phyloP scores from a whole-genome alignment of 2,329 filamentous ascomycete genomes.

The Lachnellula suecica region DNA sequence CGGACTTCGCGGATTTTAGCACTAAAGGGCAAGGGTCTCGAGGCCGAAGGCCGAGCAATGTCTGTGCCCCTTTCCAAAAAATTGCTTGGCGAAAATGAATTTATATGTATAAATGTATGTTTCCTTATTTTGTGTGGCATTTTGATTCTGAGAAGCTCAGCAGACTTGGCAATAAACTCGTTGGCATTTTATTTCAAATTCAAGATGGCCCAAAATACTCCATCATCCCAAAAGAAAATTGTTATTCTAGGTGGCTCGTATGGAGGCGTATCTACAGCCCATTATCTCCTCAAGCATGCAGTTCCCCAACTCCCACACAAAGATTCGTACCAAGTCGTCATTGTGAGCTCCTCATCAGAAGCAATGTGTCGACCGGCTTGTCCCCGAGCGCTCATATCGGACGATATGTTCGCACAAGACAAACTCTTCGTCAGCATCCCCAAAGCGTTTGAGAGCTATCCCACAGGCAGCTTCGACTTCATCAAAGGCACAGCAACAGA shows the following conservation, averaged over 20 bases:
- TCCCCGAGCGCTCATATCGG: slow-evolving; percentile 47
- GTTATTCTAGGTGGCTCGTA: slow-evolving; percentile 55
- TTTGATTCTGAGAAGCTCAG: neutral
- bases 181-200: neutral
- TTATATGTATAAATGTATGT: neutral
- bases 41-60: neutral
- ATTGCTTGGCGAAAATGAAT: neutral
- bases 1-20: slow-evolving; percentile 1
- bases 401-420: slow-evolving; percentile 41
- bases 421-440: slow-evolving; percentile 45
- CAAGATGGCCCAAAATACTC: slow-evolving; percentile 6
- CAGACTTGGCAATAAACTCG: neutral
- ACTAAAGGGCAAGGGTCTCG: neutral
- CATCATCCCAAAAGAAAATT: slow-evolving; percentile 32
- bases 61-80: neutral
- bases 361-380: slow-evolving; percentile 43
- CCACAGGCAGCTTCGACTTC: slow-evolving; percentile 38
- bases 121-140: neutral
- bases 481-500: slow-evolving; percentile 40
- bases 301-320: slow-evolving; percentile 41
- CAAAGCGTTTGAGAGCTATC: slow-evolving; percentile 40
- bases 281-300: slow-evolving; percentile 53
- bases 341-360: slow-evolving; percentile 43
- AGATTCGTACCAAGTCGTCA: slow-evolving; percentile 38
- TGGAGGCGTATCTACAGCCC: slow-evolving; percentile 49